A percentile compares a stretch with the other conserved stretches of the same genome.
phyloP scores from a whole-genome alignment of 805 yeast genomes.

The Barnettozyma wickerhamii region DNA sequence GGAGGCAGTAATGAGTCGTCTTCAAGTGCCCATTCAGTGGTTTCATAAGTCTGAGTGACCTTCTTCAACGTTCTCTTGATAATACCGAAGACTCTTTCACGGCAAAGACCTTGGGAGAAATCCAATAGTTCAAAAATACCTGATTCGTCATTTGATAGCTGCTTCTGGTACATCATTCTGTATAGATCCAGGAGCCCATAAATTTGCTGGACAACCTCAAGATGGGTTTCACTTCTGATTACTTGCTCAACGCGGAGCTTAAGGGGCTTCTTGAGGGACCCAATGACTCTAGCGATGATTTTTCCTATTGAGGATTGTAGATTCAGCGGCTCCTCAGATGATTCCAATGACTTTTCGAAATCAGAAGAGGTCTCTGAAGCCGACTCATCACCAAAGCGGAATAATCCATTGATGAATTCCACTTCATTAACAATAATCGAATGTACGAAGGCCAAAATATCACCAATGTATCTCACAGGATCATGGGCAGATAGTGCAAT shows the following conservation, averaged over 20 bases:
- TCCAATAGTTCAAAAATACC: slow-evolving; percentile 25
- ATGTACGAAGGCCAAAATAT: slow-evolving; percentile 83
- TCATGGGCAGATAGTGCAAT: slow-evolving; percentile 69
- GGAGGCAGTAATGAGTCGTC: slow-evolving; percentile 69
- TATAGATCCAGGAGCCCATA: slow-evolving; percentile 65
- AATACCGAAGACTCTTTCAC: slow-evolving; percentile 36
- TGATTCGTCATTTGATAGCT: slow-evolving; percentile 18
- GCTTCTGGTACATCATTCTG: slow-evolving; percentile 52
- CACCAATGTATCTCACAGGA: slow-evolving; percentile 79
- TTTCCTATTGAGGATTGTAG: slow-evolving; percentile 20
- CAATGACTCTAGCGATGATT: slow-evolving; percentile 47
- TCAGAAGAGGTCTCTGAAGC: slow-evolving; percentile 24
- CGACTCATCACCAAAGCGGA: slow-evolving; percentile 34
- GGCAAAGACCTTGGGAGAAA: slow-evolving; percentile 30
- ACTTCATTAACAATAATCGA: slow-evolving; percentile 81
- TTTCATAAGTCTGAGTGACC: slow-evolving; percentile 13
- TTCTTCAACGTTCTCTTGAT: slow-evolving; percentile 27
- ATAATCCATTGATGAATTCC: slow-evolving; percentile 65
- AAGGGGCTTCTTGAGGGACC: slow-evolving; percentile 53
- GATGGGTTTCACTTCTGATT: slow-evolving; percentile 57
- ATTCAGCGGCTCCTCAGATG: slow-evolving; percentile 15
- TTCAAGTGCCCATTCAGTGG: slow-evolving; percentile 29
- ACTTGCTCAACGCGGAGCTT: slow-evolving; percentile 65
- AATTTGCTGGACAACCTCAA: slow-evolving; percentile 52
- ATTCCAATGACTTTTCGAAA: slow-evolving; percentile 27